A percentile compares a stretch with the other conserved stretches of the same genome.
Conservation (phyloP, 306 rosid species). For the Trifolium pratense region DNA sequence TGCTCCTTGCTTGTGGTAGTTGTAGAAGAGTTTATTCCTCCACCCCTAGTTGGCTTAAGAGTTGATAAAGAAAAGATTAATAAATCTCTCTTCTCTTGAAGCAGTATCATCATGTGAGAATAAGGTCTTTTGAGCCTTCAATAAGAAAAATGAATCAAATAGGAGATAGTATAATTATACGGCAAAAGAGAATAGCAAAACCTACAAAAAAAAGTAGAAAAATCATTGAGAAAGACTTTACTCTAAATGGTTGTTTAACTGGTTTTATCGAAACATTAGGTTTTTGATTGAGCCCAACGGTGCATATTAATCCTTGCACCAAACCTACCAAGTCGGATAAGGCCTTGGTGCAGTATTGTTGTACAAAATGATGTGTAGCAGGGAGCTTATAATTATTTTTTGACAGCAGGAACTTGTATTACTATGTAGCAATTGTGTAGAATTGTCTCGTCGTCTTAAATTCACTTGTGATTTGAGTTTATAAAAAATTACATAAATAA, state of each 20-base stretch:
- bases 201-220: slow-evolving; percentile 8
- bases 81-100: not conserved
- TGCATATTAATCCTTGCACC: not conserved
- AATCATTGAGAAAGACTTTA: slow-evolving; percentile 11
- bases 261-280: slow-evolving; percentile 1
- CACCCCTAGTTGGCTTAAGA: not conserved
- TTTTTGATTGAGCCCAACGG: not conserved
- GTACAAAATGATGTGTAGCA: not conserved
- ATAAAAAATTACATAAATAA: not conserved
- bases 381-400: slow-evolving; percentile 1
- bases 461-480: slow-evolving; percentile 4
- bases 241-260: not conserved
- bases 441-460: not conserved
- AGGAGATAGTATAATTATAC: not conserved
- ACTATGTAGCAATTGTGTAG: not conserved
- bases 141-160: slow-evolving; percentile 9
- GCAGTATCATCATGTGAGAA: not conserved
- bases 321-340: not conserved
- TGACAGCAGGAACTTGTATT: not conserved
- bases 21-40: slow-evolving; percentile 1
- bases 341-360: not conserved
- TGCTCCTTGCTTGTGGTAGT: slow-evolving; percentile 28
- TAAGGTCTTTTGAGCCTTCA: slow-evolving; percentile 1
- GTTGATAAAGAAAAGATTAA: slow-evolving; percentile 4
- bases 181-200: not conserved